Conservation (phyloP, 2,329 filamentous ascomycete species). For the Fusarium liriodendri region DNA sequence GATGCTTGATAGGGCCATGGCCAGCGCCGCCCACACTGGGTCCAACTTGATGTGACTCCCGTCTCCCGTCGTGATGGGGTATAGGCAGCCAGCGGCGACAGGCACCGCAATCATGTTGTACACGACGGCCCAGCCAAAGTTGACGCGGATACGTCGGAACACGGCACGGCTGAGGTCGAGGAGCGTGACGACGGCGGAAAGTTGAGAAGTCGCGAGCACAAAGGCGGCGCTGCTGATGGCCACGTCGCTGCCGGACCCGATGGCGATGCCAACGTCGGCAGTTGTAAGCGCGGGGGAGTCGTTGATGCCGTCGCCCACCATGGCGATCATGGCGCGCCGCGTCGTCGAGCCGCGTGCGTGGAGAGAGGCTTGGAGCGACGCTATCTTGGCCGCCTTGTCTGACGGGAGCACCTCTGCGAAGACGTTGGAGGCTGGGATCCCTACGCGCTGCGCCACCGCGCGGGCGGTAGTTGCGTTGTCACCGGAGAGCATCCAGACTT, state of each 20-base stretch:
- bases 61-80: slow-evolving; percentile 60
- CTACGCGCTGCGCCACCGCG: slow-evolving; percentile 80
- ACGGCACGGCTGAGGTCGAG: slow-evolving; percentile 77
- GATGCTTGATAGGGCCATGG: slow-evolving; percentile 93
- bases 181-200: slow-evolving; percentile 77
- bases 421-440: slow-evolving; percentile 79
- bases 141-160: slow-evolving; percentile 83
- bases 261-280: slow-evolving; percentile 86
- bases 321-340: slow-evolving; percentile 72
- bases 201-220: slow-evolving; percentile 79
- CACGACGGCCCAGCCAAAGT: slow-evolving; percentile 86
- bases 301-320: slow-evolving; percentile 92
- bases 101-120: slow-evolving; percentile 86
- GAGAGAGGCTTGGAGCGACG: slow-evolving; percentile 67
- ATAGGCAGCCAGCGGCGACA: slow-evolving; percentile 83
- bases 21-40: slow-evolving; percentile 88
- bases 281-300: slow-evolving; percentile 84
- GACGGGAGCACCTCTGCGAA: slow-evolving; percentile 89
- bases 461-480: slow-evolving; percentile 88
- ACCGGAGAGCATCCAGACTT: slow-evolving; percentile 92
- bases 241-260: slow-evolving; percentile 86
- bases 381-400: slow-evolving; percentile 81
- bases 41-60: slow-evolving; percentile 73
- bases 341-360: slow-evolving; percentile 49
- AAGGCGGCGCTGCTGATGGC: slow-evolving; percentile 86